Base-by-base conservation (phyloP, 2,329 filamentous ascomycete genomes). In the Talaromyces sp. region DNA sequence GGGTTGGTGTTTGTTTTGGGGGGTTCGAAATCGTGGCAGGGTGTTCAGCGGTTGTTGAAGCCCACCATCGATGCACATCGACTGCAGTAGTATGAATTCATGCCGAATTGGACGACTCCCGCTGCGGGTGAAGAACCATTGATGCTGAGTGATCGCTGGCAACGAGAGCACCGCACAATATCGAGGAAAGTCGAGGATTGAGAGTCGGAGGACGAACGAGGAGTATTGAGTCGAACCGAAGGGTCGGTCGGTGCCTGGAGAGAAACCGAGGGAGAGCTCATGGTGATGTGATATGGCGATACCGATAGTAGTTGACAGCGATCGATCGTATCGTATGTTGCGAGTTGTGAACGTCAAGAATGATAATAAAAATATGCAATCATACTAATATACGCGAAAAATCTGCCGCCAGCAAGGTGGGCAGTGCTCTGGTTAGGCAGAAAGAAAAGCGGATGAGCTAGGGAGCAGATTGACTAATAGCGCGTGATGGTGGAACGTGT, bases 11-110 rank as follows among this genome's bases (percentile, higher is more conserved):
- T 53, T 53, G 25, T n/a, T n/a, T n/a, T 27, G 17, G 17, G 7
- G 27, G 2, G 49, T n/a, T 47, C 15, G 27, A 19, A 11, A 36
- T 36, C 15, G 31, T 51, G 22, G 47, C 3, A 8, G 15, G 15
- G 25, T 27, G 31, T 38, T 81, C 77, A 80, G 49, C 73, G 72
- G 25, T 73, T 73, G 67, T 73, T 73, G 68, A 79, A 81, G 38
- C 79, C 79, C 53, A 81, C 79, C 73, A 80, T 79, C 17, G 74
- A 75, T 25, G 79, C 79, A 67, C 79, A 81, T 59, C 79, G 77
- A 59, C 71, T 76, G 71, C 81, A 83, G 69, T 83, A 83, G 68
- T 82, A 83, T 22, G 79, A 81, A 67, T 82, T 83, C 73, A 81
- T 80, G 63, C 80, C 80, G 70, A 82, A 82, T 54, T 77, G 78